Percentiles rank a stretch among this genome's conserved stretches.
These are phyloP conservation scores for Penicillium argentinense DNA, from an alignment of 495 filamentous ascomycete species.

Conservation along the genomic window DNA sequence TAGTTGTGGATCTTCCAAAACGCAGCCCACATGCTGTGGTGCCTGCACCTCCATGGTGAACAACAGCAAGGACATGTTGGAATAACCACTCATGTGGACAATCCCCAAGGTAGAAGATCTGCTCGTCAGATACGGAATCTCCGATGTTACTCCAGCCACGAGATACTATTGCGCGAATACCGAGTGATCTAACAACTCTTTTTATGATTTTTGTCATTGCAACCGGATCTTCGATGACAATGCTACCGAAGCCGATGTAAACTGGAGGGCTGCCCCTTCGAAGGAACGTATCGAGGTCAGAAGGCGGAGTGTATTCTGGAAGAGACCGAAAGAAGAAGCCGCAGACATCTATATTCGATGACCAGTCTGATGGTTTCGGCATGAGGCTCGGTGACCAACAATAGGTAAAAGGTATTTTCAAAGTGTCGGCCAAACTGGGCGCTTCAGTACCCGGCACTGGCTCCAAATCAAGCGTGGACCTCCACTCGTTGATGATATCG, in stretches of 20 bases:
- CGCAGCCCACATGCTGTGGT: slow-evolving; percentile 64
- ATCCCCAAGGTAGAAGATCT: slow-evolving; percentile 58
- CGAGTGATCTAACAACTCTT: slow-evolving; percentile 49
- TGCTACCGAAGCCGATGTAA: slow-evolving; percentile 69
- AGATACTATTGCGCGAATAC: slow-evolving; percentile 59
- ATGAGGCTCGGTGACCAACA: slow-evolving; percentile 64
- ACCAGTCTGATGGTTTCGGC: slow-evolving; percentile 63
- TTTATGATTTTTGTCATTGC: slow-evolving; percentile 54
- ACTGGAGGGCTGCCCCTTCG: slow-evolving; percentile 53
- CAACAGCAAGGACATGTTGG: slow-evolving; percentile 57
- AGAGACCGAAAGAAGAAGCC: slow-evolving; percentile 61
- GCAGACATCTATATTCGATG: slow-evolving; percentile 56
- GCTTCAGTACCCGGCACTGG: slow-evolving; percentile 41
- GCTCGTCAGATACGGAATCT: slow-evolving; percentile 37
- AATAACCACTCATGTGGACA: slow-evolving; percentile 69
- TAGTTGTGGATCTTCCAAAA: slow-evolving; percentile 54
- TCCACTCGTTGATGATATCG: slow-evolving; percentile 59
- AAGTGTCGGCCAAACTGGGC: slow-evolving; percentile 33
- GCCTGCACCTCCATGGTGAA: slow-evolving; percentile 67
- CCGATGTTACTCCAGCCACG: slow-evolving; percentile 64
- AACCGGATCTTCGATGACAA: slow-evolving; percentile 61
- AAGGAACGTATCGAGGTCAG: slow-evolving; percentile 54
- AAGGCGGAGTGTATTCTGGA: slow-evolving; percentile 49
- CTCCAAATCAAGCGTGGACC: slow-evolving; percentile 51
- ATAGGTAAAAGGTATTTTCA: slow-evolving; percentile 63